Evolutionary conservation across 352 stramenopile species (phyloP), one percentile per base, ranked within the genome.

Genomic region (Phytophthora lateralis): DNA sequence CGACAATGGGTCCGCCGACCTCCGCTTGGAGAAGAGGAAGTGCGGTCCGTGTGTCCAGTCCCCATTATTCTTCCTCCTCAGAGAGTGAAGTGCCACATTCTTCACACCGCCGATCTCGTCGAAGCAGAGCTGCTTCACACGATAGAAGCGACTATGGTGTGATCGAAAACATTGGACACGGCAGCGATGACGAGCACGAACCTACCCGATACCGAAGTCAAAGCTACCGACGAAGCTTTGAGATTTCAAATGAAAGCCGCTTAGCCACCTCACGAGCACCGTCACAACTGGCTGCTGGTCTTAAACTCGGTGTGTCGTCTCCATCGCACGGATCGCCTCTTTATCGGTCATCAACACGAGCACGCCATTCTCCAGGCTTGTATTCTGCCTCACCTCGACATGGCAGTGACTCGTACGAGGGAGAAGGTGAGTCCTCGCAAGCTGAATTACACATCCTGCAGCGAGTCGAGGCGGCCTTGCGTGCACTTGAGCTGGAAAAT

Each of bases 401-500:
- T 20, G 34, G 26, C 18, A 35, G 9, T 3, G 50, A 53, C 29
- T 24, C 35, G 21, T 35, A 63, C 43, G 60, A 62, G 46, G 44
- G 9, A 44, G 65, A 72, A 17, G 52, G 42, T 2, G 67, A 66
- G 30, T 60, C 45, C 18, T 74, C 63, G 26, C 68, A 57, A 69
- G 57, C 30, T 30, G 73, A 74, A 54, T 67, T 92, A 10, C 72
- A 80, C 55, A 92, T 94, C 49, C 66, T 94, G 21, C 64, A 82
- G 51, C 82, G 85, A 46, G 82, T 92, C 7, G 85, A 93, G 50
- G 51, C 66, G 12, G 81, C 82, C 18, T 62, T 93, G n/a, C 82
- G 84, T 15, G 75, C 88, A 15, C 69, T 93, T 27, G 85, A 93
- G 37, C 62, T 75, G 0, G 84, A 93, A 32, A 93, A 93, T 39